A percentile compares a stretch with the other conserved stretches of the same genome.
These are phyloP conservation scores for Delonix regia DNA, from an alignment of 306 rosid species.

Conservation along the genomic window DNA sequence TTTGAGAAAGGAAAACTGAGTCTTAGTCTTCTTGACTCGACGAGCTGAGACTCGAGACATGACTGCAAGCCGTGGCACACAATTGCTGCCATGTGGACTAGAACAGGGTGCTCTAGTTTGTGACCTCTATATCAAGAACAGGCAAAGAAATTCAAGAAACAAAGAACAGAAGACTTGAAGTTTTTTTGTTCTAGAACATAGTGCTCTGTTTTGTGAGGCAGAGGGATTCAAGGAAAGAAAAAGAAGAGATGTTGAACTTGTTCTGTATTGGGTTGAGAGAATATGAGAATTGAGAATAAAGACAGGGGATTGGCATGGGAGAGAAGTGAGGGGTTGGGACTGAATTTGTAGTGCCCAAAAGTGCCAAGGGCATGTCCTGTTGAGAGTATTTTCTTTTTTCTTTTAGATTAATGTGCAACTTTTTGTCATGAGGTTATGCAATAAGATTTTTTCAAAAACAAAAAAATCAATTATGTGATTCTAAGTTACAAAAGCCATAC, in stretches of 20 bases:
- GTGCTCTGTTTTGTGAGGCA: conserved; percentile 22
- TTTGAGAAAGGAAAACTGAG: conserved; percentile 48
- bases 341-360: conserved; percentile 77
- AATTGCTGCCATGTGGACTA: conserved; percentile 62
- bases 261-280: conserved; percentile 21
- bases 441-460: no score
- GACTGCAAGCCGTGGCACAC: conserved; percentile 62
- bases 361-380: conserved; percentile 38
- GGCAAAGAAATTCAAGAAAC: not conserved
- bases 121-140: no score
- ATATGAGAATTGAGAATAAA: not conserved
- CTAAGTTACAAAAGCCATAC: no score
- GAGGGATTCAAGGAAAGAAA: conserved; percentile 6
- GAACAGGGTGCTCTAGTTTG: conserved; percentile 34
- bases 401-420: no score
- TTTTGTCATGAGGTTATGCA: no score
- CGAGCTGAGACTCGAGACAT: conserved; percentile 57
- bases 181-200: not conserved
- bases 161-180: conserved; percentile 14
- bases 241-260: not conserved
- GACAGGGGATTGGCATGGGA: conserved; percentile 40
- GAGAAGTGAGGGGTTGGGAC: conserved; percentile 44
- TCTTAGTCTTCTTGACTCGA: conserved; percentile 61
- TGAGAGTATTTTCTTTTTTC: not conserved
- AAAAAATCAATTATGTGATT: no score